phyloP scores from a whole-genome alignment of 352 stramenopile species.

The Globisporangium recalcitrans region DNA sequence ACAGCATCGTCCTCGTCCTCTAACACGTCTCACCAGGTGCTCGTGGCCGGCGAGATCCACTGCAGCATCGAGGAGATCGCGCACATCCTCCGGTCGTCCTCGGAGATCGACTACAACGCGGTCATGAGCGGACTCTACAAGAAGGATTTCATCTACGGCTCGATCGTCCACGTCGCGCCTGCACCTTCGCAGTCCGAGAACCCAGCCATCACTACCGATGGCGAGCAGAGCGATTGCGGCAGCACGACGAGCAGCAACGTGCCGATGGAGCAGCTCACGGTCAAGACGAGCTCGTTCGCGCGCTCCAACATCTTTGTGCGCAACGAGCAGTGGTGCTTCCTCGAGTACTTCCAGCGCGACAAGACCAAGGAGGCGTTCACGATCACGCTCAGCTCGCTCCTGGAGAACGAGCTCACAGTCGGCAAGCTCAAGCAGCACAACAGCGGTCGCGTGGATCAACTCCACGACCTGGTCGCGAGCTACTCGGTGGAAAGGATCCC shows the following conservation, averaged over 20 bases:
- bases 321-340: slow-evolving; percentile 39
- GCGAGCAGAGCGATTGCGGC: neutral
- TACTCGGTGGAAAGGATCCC: slow-evolving; percentile 35
- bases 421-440: slow-evolving; percentile 36
- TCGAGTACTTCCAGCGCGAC: slow-evolving; percentile 24
- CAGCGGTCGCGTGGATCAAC: slow-evolving; percentile 26
- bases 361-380: slow-evolving; percentile 19
- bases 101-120: slow-evolving; percentile 31
- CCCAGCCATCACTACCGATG: too few species aligned
- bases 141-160: slow-evolving; percentile 43
- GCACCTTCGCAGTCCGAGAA: neutral
- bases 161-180: slow-evolving; percentile 32
- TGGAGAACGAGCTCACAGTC: slow-evolving; percentile 21
- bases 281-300: slow-evolving; percentile 37
- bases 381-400: slow-evolving; percentile 29
- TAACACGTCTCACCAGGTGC: slow-evolving; percentile 9
- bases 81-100: slow-evolving; percentile 20
- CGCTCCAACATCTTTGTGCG: slow-evolving; percentile 31
- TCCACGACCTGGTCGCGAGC: slow-evolving; percentile 30
- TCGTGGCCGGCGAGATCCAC: slow-evolving; percentile 12
- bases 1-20: neutral
- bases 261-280: slow-evolving; percentile 23
- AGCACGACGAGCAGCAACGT: slow-evolving; percentile 13
- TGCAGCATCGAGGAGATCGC: slow-evolving; percentile 18
- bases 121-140: slow-evolving; percentile 39